Base-by-base conservation (phyloP, 1,284 basidiomycete genomes). In the Kwoniella shivajii region DNA sequence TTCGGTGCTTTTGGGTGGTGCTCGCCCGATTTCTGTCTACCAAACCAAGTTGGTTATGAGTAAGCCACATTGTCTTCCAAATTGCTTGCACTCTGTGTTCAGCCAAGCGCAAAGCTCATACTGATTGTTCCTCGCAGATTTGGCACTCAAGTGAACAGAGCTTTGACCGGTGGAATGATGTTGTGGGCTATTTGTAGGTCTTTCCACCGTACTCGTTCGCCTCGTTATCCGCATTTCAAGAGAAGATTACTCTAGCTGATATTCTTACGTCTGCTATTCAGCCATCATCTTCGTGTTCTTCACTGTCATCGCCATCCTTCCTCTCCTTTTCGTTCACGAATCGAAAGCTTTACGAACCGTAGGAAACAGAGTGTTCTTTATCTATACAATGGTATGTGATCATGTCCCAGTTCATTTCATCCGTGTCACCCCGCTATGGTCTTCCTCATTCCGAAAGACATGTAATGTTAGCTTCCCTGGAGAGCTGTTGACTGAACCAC, bases 1-100 rank as follows among this genome's bases (percentile, higher is more conserved):
- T 75, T 74, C 33, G 76, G 76, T 4, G 54, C 66, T 10, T 78
- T 76, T 46, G 76, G 76, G n/a, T 73, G 69, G 68, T 72, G 71
- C 56, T 52, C 63, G 1, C 60, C 69, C 9, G 62, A 57, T 3
- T 66, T 50, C 18, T 74, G 73, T 58, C 60, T 66, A 10, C 57
- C 60, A 2, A 67, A 56, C 44, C 10, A 27, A 13, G 58, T 67
- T 0, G 67, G 61, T 0, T 78, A 78, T 43, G 75, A 77, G 68
- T 75, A 55, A 65, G 70, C 67, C 44, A 18, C 31, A 20, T 38
- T 22, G 16, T 10, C 6, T 34, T 6, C 2, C 26, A 13, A n/a
- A n/a, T n/a, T n/a, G n/a, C n/a, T n/a, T n/a, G n/a, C n/a, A n/a
- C n/a, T n/a, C n/a, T n/a, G n/a, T n/a, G n/a, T n/a, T n/a, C n/a